Conservation (phyloP, 352 stramenopile genomes). For the Globisporangium cederbergense region DNA sequence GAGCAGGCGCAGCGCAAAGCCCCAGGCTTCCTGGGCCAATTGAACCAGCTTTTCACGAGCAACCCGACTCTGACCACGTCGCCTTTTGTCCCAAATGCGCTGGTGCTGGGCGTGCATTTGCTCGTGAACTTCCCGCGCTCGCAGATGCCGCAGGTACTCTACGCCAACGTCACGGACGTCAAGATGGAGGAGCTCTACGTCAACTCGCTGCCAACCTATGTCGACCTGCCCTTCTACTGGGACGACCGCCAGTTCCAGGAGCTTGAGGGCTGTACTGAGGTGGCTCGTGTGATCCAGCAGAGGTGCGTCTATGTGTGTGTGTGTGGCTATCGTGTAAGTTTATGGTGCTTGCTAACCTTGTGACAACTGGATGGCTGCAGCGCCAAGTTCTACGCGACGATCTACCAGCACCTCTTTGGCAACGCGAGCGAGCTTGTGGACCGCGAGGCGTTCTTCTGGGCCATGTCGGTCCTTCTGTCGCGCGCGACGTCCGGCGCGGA, state of each 20-base stretch:
- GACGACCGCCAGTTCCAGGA: slow-evolving; percentile 55
- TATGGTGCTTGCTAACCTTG: not conserved
- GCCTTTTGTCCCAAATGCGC: slow-evolving; percentile 56
- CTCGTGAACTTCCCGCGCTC: slow-evolving; percentile 49
- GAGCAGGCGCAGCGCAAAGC: slow-evolving; percentile 58
- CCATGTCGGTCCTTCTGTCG: slow-evolving; percentile 77
- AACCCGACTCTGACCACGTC: slow-evolving; percentile 27
- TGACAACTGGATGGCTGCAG: slow-evolving; percentile 22
- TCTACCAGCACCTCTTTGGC: slow-evolving; percentile 75
- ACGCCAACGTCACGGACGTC: slow-evolving; percentile 13
- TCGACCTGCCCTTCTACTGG: slow-evolving; percentile 75
- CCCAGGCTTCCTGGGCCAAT: slow-evolving; percentile 54
- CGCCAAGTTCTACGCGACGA: slow-evolving; percentile 54
- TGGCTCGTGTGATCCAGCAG: slow-evolving; percentile 56
- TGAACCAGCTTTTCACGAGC: slow-evolving; percentile 44
- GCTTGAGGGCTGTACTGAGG: slow-evolving; percentile 57
- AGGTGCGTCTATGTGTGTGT: slow-evolving; percentile 19
- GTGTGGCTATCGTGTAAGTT: not conserved
- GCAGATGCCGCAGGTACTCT: slow-evolving; percentile 21
- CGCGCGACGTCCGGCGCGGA: slow-evolving; percentile 66
- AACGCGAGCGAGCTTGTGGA: slow-evolving; percentile 46
- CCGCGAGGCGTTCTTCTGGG: slow-evolving; percentile 72
- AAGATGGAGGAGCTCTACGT: slow-evolving; percentile 57
- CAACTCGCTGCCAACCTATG: slow-evolving; percentile 42
- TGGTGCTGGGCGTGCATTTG: slow-evolving; percentile 69